A percentile compares a stretch with the other conserved stretches of the same genome.
These are phyloP conservation scores for Rutstroemia sp. DNA, from an alignment of 2,329 filamentous ascomycete genomes.

Conservation along the genomic window DNA sequence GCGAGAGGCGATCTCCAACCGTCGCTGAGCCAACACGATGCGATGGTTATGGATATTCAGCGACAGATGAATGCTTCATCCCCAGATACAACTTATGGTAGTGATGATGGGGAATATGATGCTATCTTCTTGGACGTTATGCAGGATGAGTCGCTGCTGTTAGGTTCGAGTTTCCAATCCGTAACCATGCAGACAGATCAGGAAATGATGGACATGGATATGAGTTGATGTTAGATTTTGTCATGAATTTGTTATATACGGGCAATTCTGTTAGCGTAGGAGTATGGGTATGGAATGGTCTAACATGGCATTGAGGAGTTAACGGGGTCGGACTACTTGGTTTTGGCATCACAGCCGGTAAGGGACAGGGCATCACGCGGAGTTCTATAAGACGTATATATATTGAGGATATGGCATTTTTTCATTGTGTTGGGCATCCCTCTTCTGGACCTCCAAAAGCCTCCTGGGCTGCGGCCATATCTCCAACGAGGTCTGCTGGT, in stretches of 20 bases:
- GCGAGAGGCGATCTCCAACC: not conserved
- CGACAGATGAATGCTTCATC: slow-evolving; percentile 2
- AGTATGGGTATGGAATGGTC: slow-evolving; percentile 13
- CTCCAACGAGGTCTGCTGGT: slow-evolving; percentile 82
- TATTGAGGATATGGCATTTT: slow-evolving; percentile 8
- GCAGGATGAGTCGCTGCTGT: slow-evolving; percentile 34
- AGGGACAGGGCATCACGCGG: slow-evolving; percentile 9
- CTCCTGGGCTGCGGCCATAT: slow-evolving; percentile 78
- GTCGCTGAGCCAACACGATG: not conserved
- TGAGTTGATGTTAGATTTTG: slow-evolving; percentile 2
- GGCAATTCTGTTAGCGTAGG: slow-evolving; percentile 19
- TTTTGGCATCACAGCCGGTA: not conserved
- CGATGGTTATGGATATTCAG: slow-evolving; percentile 4
- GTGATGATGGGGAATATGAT: slow-evolving; percentile 55
- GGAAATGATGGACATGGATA: slow-evolving; percentile 16
- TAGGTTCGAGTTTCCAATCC: not conserved
- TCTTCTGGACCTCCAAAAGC: slow-evolving; percentile 54
- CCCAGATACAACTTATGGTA: slow-evolving; percentile 23
- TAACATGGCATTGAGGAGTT: slow-evolving; percentile 8
- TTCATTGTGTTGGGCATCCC: slow-evolving; percentile 54
- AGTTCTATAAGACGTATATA: slow-evolving; percentile 2
- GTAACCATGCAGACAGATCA: slow-evolving; percentile 1
- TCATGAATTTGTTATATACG: not conserved
- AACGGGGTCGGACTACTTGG: not conserved
- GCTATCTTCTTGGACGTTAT: slow-evolving; percentile 58